Base-by-base conservation (phyloP, 306 rosid species). In the Citrullus mucosospermus region DNA sequence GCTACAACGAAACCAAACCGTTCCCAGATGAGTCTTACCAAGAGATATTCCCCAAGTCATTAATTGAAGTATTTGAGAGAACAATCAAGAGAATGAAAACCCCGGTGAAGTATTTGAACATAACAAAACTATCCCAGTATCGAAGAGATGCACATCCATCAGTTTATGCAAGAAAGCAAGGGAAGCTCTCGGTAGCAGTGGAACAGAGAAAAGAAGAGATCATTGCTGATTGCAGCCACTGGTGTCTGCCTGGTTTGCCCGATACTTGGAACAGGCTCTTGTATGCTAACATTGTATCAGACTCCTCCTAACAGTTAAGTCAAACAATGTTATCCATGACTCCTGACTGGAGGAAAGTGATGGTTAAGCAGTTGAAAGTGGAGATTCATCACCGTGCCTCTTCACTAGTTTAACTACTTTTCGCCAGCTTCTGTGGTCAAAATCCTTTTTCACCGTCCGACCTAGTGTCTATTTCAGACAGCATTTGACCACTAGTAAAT, bases 201-300 rank as follows among this genome's bases (percentile, higher is more conserved):
- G 38, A 74, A 13, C 59, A 69, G 56, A 75, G 32, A 39, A 53
- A 32, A 44, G 79, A 83, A 0, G 65, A 72, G 34, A 34, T 48
- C 16, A 39, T 38, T 39, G 80, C 85, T 15, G 87, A 85, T 75
- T 88, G 87, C 78, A 88, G 81, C 78, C 84, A 83, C 73, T 83
- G 90, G 90, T 83, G 88, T 73, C 74, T 87, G 77, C 86, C 90
- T 8, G 90, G 88, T 18, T 58, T 85, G 16, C 90, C 88, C 1
- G 90, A 87, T 81, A 85, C 88, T 8, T 85, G 85, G 87, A 85
- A 85, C 80, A 82, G 85, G 46, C 82, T 87, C n/a, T 20, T 82
- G 76, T 82, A 80, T 76, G 78, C 83, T n/a, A 78, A 59, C 6
- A 25, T 80, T 28, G 59, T 74, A 54, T 55, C 67, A 9, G 59